Evolutionary conservation across 2,329 filamentous ascomycete species (phyloP), one percentile per base, ranked within the genome.

Genomic region (Aspergillus transmontanensis): DNA sequence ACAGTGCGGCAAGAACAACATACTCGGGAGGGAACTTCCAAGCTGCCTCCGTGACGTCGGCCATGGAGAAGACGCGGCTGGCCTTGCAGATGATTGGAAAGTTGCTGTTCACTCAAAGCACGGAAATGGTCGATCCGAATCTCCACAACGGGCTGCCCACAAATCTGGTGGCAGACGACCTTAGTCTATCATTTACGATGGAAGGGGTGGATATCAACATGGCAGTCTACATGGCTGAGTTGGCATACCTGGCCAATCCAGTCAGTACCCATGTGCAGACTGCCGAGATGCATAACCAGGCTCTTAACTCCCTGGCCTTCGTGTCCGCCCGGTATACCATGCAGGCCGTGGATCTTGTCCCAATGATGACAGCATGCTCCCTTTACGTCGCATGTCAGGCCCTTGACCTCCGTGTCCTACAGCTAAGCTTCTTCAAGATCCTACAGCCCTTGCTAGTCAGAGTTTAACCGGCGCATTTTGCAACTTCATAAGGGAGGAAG

Each of bases 11-110:
- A 9, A 73, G 68, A 16, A 71, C 77, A 12, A 76, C 88, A 26
- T 81, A 85, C 59, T 84, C 87, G 60, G 87, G 88, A 3, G 87
- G 86, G 30, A 91, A 91, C 71, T 90, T 91, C 72, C 88, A 90
- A 72, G 89, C 87, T 0, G 78, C 79, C 10, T 78, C 83, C 2
- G 76, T 90, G 26, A 89, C 88, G 0, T 87, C 86, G 1, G 86
- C 87, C 2, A 87, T 86, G 81, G 88, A 90, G 66, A 89, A 89
- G 74, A 77, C 78, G 0, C 79, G 85, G 4, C 72, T 76, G 6
- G 78, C 75, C 0, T 66, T 84, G 16, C 83, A 86, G 66, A 82
- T 81, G 71, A 71, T 88, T 9, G 87, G 88, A 5, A 83, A 84
- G 9, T 83, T 91, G 72, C 74, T 90, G 12, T 90, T 87, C 70